A percentile compares a stretch with the other conserved stretches of the same genome.
Evolutionary conservation across 129 eudicot genomes (phyloP).

Genomic region (Flaveria robusta): DNA sequence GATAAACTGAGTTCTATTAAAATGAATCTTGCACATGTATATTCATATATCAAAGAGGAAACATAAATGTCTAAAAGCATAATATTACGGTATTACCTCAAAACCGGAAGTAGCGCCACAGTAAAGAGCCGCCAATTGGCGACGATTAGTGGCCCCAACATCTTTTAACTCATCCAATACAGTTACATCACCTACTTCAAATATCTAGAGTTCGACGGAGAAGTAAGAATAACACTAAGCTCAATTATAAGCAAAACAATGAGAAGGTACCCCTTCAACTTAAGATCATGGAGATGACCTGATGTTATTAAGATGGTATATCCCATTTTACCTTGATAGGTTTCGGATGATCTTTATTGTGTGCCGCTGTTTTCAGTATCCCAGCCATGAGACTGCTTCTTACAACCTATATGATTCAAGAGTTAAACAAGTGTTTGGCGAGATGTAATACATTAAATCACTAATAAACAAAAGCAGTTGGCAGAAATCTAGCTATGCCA

Average conservation of each 20-base stretch:
- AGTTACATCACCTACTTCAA: slow-evolving; percentile 87
- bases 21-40: slow-evolving; percentile 10
- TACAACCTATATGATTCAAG: slow-evolving; percentile 52
- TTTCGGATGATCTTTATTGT: slow-evolving; percentile 96
- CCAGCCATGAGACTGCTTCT: slow-evolving; percentile 92
- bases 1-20: slow-evolving; percentile 6
- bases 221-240: slow-evolving; percentile 6
- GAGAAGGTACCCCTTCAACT: neutral
- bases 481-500: neutral
- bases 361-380: slow-evolving; percentile 77
- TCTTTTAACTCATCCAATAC: slow-evolving; percentile 64
- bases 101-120: slow-evolving; percentile 94
- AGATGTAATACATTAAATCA: neutral
- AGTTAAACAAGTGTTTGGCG: neutral
- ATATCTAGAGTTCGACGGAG: slow-evolving; percentile 49
- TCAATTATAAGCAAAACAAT: too few relatives aligned
- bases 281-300: slow-evolving; percentile 8
- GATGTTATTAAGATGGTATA: neutral
- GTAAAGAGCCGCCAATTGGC: slow-evolving; percentile 80
- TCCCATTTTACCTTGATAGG: slow-evolving; percentile 71
- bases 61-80: slow-evolving; percentile 13
- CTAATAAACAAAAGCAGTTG: neutral
- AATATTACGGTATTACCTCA: slow-evolving; percentile 28
- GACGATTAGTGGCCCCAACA: slow-evolving; percentile 81
- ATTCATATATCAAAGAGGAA: neutral